Conservation (phyloP, 257 asterid genomes). For the Solanum chiquidenum region DNA sequence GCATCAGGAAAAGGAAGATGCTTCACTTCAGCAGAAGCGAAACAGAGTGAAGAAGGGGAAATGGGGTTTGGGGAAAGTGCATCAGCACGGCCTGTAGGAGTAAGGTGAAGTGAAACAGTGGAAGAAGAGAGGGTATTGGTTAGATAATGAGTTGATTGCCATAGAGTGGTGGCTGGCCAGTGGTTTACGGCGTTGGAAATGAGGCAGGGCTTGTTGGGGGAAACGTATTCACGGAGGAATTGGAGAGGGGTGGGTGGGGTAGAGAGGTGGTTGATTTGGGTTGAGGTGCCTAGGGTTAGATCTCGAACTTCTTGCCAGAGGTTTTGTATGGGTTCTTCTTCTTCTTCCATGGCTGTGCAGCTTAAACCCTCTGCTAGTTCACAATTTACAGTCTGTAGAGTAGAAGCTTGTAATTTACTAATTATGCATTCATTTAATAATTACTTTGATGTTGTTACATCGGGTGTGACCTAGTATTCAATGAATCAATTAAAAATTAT, state of each 20-base stretch:
- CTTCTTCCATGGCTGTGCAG: constrained; percentile 1
- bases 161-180: constrained; percentile 73
- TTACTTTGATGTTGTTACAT: too few relatives aligned
- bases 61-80: constrained; percentile 44
- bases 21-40: constrained; percentile 72
- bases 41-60: constrained; percentile 44
- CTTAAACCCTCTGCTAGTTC: not conserved
- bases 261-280: constrained; percentile 43
- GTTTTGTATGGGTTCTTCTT: constrained; percentile 22
- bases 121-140: constrained; percentile 47
- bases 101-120: constrained; percentile 77
- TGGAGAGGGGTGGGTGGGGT: constrained; percentile 69
- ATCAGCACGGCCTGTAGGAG: constrained; percentile 84
- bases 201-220: constrained; percentile 75
- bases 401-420: too few relatives aligned
- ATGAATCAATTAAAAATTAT: too few relatives aligned
- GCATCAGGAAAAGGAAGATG: constrained; percentile 49
- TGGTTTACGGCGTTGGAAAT: constrained; percentile 59
- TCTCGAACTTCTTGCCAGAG: constrained; percentile 84
- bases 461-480: too few relatives aligned
- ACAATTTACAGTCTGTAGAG: not conserved
- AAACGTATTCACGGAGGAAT: constrained; percentile 67
- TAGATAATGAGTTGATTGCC: constrained; percentile 63
- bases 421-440: too few relatives aligned
- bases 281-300: constrained; percentile 39